Base-by-base conservation (phyloP, 2,329 filamentous ascomycete genomes). In the Cucurbitaria berberidis region DNA sequence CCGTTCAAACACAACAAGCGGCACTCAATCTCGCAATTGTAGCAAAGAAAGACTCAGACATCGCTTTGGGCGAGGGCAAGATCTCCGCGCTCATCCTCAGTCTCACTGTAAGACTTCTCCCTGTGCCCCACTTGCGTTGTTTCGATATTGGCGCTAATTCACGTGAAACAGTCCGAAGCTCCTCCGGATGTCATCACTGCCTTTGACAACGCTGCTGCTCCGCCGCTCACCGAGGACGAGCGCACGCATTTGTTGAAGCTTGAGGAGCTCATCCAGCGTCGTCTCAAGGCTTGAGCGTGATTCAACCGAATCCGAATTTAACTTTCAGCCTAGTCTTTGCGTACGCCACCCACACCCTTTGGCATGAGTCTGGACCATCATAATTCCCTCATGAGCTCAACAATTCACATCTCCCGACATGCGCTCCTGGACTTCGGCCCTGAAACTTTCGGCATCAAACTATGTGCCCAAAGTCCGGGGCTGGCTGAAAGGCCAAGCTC, bases 11-110 rank as follows among this genome's bases (percentile, higher is more conserved):
- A 70, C 82, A 88, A 67, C 87, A 89, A 67, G 82, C 86, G 38
- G 87, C 86, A 4, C 79, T 90, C 54, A 86, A 85, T 55, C 78
- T 91, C 27, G 79, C 82, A 39, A 81, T 83, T 56, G 77, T 90
- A 32, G 77, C 80, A 42, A 79, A 78, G 48, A 79, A 80, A 59
- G 77, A 81, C 57, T 74, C 75, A 47, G 78, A 81, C 21, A 77
- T 84, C 44, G 77, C 79, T 27, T 68, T 86, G 44, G 76, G 68
- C 51, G 66, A 70, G 40, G 72, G 81, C 51, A 78, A 78, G 44
- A 69, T 81, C 35, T 72, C 79, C 48, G 74, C 73, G 45, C 80
- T 90, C 52, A 78, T 87, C 46, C 78, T 84, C 55, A 80, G 84
- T 47, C 79, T 90, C 59, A 78, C 89, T 59, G 87, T 89, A 78